A percentile compares a stretch with the other conserved stretches of the same genome.
These are phyloP conservation scores for Protomyces macrosporus DNA, from an alignment of 1,139 yeast genomes.

Conservation along the genomic window DNA sequence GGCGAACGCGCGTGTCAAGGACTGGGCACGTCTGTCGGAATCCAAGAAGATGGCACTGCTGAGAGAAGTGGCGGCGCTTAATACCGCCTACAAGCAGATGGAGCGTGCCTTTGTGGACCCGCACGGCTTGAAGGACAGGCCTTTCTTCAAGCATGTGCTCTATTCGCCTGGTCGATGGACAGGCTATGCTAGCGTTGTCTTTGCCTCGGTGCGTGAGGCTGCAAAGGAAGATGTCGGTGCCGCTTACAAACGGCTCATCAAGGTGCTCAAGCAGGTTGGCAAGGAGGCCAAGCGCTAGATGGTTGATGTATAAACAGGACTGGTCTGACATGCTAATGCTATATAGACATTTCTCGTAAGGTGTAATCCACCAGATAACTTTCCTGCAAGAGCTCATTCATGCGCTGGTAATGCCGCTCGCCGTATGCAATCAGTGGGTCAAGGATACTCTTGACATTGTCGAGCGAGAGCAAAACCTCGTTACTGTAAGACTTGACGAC, in stretches of 20 bases:
- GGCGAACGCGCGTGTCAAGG: conserved; percentile 9
- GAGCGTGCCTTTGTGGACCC: conserved; percentile 64
- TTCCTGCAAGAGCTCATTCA: conserved; percentile 75
- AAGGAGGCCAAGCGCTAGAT: neutral
- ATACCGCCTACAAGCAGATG: conserved; percentile 43
- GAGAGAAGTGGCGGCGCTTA: conserved; percentile 28
- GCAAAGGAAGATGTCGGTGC: neutral
- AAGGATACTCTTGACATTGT: conserved; percentile 62
- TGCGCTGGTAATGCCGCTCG: conserved; percentile 71
- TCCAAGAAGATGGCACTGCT: conserved; percentile 8
- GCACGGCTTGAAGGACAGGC: conserved; percentile 60
- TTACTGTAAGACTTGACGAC: conserved; percentile 53
- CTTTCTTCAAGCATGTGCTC: conserved; percentile 83
- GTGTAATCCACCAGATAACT: conserved; percentile 82
- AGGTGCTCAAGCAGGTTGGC: conserved; percentile 10
- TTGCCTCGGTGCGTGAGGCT: conserved; percentile 24
- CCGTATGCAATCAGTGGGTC: conserved; percentile 78
- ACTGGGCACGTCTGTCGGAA: neutral
- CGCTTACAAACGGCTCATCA: conserved; percentile 6
- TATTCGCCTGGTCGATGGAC: conserved; percentile 60
- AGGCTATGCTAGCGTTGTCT: conserved; percentile 12
- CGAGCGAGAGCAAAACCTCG: conserved; percentile 55
- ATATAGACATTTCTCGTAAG: conserved; percentile 52
- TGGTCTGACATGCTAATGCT: neutral
- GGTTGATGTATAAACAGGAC: neutral